Percentiles rank a stretch among this genome's conserved stretches.
Conservation (phyloP, 495 filamentous ascomycete genomes). For the Penicillium crystallinum region DNA sequence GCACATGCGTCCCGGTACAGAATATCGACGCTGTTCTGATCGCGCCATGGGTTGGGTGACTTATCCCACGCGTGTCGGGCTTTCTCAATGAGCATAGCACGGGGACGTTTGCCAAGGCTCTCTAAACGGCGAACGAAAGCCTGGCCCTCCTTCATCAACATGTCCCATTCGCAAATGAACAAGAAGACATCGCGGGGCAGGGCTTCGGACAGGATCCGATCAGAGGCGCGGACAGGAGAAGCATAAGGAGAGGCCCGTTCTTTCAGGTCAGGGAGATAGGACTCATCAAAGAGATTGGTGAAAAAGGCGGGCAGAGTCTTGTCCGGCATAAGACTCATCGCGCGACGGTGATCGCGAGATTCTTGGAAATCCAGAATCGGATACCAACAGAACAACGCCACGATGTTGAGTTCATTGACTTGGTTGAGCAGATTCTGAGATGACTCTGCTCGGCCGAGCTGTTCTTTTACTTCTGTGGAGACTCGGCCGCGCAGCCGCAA, state of each 20-base stretch:
- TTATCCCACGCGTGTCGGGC: conserved; percentile 86
- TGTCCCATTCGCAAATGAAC: conserved; percentile 87
- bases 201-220: conserved; percentile 42
- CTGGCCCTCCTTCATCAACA: conserved; percentile 75
- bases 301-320: conserved; percentile 69
- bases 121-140: conserved; percentile 59
- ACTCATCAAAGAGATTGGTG: conserved; percentile 80
- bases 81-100: conserved; percentile 64
- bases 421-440: conserved; percentile 34
- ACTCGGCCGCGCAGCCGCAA: conserved; percentile 51
- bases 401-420: conserved; percentile 40
- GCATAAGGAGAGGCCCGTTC: conserved; percentile 55
- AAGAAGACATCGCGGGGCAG: conserved; percentile 64
- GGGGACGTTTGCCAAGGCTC: conserved; percentile 60
- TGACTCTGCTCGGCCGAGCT: conserved; percentile 32
- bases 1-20: conserved; percentile 42
- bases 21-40: conserved; percentile 36
- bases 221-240: conserved; percentile 56
- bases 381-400: conserved; percentile 71
- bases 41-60: conserved; percentile 68
- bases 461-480: conserved; percentile 22
- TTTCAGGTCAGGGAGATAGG: conserved; percentile 59
- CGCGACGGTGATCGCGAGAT: conserved; percentile 66
- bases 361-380: conserved; percentile 79
- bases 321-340: conserved; percentile 58